Base-by-base conservation (phyloP, 2,329 filamentous ascomycete species). In the Zelopaecilomyces penicillatus region DNA sequence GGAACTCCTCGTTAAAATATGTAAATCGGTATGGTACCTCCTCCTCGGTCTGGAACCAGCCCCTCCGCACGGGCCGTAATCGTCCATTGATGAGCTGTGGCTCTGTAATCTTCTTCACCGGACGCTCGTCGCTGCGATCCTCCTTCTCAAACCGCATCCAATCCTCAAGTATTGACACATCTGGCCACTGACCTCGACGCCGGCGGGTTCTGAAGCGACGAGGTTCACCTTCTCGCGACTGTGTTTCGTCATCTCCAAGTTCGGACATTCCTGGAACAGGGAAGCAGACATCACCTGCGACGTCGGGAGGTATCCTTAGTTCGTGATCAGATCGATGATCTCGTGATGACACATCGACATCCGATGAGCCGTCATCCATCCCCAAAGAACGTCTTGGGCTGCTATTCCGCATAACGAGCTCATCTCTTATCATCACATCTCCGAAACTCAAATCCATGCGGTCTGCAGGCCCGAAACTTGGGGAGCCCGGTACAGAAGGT, bases 1-100 rank as follows among this genome's bases (percentile, higher is more conserved):
- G 85, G 45, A 97, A 88, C 51, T 95, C 88, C 61, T 97, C 93
- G 63, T 97, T 97, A 74, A 98, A 98, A 64, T 98, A 98, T 0
- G 93, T 97, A 63, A 96, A 98, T 28, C 93, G 80, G 62, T 94
- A 97, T 0, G 93, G 93, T 0, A 84, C 81, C 52, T 96, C 91
- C 49, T 95, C 90, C 51, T 93, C 87, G 43, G 87, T 82, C 34
- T 85, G 79, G 61, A 88, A 91, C 91, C 91, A 98, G 10, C 78
- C 78, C 54, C 77, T 78, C 51, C 85, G 82, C 34, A 87, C 80
- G 9, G 90, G 89, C 5, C 93, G 82, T 37, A 98, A 69, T 43
- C 93, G 80, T 1, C 93, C 93, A 48, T 91, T 91, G 47, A 98
- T 83, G 54, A 97, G 79, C 57, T 96, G 82, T 7, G 93, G 93